phyloP scores from a whole-genome alignment of 805 yeast genomes.

The Kodamaea laetipori region DNA sequence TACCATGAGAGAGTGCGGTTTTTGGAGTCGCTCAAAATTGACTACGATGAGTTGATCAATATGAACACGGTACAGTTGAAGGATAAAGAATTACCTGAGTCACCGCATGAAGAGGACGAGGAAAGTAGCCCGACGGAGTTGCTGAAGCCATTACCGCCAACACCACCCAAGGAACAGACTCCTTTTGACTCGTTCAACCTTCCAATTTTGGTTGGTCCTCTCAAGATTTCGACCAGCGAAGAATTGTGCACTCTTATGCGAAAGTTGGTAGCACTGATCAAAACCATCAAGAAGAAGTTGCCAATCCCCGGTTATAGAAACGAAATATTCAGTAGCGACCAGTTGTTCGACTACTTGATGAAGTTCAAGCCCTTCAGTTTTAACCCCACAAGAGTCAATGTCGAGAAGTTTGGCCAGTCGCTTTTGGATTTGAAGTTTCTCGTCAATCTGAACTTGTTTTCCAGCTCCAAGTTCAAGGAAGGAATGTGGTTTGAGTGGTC shows the following conservation, averaged over 20 bases:
- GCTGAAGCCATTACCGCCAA: conserved; percentile 1
- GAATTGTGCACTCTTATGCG: conserved; percentile 28
- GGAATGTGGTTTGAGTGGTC: conserved; percentile 50
- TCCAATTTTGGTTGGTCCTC: conserved; percentile 37
- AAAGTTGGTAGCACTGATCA: conserved; percentile 25
- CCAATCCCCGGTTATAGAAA: conserved; percentile 43
- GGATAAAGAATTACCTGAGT: conserved; percentile 32
- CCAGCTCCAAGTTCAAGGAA: conserved; percentile 39
- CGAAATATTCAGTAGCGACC: conserved; percentile 43
- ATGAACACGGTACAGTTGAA: conserved; percentile 13
- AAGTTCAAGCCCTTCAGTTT: conserved; percentile 32
- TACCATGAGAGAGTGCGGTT: conserved; percentile 27
- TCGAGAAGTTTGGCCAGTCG: conserved; percentile 45
- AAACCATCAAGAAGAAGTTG: conserved; percentile 33
- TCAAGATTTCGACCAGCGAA: conserved; percentile 17
- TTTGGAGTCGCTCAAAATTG: conserved; percentile 32
- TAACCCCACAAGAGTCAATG: conserved; percentile 36
- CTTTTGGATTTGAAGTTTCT: conserved; percentile 38
- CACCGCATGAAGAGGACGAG: conserved; percentile 10
- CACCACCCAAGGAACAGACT: conserved; percentile 7
- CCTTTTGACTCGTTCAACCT: conserved; percentile 23
- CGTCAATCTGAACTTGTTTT: conserved; percentile 33
- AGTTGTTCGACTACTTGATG: conserved; percentile 31
- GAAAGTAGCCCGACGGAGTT: conserved; percentile 1
- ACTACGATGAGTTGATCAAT: conserved; percentile 33